Evolutionary conservation across 768 basidiomycete species (phyloP).

Genomic region (Mycena filopes): DNA sequence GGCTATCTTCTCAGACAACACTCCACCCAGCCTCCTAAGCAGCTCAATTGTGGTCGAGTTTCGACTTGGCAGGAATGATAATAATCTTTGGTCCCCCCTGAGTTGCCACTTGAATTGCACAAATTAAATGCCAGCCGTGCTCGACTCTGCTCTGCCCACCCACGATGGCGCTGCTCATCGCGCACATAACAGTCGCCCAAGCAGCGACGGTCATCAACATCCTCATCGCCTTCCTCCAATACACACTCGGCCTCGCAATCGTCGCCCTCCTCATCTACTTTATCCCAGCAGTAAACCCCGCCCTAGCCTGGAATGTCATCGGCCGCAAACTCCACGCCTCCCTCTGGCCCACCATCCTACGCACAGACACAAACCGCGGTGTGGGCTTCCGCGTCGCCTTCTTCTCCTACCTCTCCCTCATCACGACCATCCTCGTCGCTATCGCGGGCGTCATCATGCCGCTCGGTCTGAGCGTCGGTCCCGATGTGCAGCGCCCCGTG

Average conservation of each 20-base stretch:
- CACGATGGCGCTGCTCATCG: constrained; percentile 29
- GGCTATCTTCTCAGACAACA: too few relatives aligned
- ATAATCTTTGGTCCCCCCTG: too few relatives aligned
- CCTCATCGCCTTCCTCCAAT: constrained; percentile 34
- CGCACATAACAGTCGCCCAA: constrained; percentile 36
- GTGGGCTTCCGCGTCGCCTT: constrained; percentile 18
- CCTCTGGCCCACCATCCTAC: constrained; percentile 35
- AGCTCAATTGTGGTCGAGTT: too few relatives aligned
- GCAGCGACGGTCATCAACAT: constrained; percentile 38
- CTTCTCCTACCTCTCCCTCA: constrained; percentile 30
- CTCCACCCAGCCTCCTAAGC: too few relatives aligned
- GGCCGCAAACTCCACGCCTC: constrained; percentile 34
- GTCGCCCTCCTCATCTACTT: constrained; percentile 35
- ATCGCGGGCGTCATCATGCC: constrained; percentile 35
- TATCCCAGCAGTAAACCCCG: constrained; percentile 32
- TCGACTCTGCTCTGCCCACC: too few relatives aligned
- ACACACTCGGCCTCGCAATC: constrained; percentile 35
- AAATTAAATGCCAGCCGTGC: too few relatives aligned
- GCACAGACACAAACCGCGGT: constrained; percentile 22
- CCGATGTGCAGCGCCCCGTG: constrained; percentile 7
- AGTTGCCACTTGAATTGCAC: too few relatives aligned
- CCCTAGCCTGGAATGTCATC: constrained; percentile 37
- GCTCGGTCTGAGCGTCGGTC: constrained; percentile 35
- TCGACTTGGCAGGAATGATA: too few relatives aligned
- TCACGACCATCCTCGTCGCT: constrained; percentile 32